A percentile compares a stretch with the other conserved stretches of the same genome.
Conservation (phyloP, 306 rosid genomes). For the Castanopsis chinensis region DNA sequence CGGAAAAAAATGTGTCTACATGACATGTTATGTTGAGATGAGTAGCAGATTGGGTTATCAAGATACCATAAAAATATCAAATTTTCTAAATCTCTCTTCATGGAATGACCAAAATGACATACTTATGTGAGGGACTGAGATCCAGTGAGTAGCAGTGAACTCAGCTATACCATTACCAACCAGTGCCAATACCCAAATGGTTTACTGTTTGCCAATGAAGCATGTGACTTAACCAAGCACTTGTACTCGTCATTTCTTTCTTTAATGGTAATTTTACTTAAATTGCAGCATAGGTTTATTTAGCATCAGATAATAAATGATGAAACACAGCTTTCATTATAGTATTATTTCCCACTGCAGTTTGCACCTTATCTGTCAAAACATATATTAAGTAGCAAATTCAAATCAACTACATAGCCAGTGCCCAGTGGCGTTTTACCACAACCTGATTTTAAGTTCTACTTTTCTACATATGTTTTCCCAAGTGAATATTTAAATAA, state of each 20-base stretch:
- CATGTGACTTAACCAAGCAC: not conserved
- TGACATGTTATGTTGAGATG: not conserved
- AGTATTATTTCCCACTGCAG: not conserved
- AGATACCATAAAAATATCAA: not conserved
- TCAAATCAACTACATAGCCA: not conserved
- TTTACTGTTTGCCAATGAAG: not conserved
- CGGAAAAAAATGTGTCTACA: not conserved
- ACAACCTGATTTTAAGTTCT: not conserved
- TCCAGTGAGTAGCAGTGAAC: not conserved
- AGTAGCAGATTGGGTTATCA: not conserved
- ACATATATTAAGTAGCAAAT: not conserved
- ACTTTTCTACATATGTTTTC: slow-evolving; percentile 10
- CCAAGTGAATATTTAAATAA: slow-evolving; percentile 15
- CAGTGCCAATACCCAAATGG: not conserved
- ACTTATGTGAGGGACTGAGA: not conserved
- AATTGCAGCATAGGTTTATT: too few species aligned
- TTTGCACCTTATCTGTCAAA: not conserved
- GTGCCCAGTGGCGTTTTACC: not conserved
- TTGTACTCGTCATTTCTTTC: not conserved
- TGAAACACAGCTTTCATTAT: too few species aligned
- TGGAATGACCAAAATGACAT: not conserved
- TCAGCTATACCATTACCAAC: not conserved
- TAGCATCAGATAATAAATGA: too few species aligned
- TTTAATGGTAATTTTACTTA: too few species aligned
- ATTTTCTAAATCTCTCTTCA: not conserved